Conservation (phyloP, 2,329 filamentous ascomycete species). For the Alternaria dauci region DNA sequence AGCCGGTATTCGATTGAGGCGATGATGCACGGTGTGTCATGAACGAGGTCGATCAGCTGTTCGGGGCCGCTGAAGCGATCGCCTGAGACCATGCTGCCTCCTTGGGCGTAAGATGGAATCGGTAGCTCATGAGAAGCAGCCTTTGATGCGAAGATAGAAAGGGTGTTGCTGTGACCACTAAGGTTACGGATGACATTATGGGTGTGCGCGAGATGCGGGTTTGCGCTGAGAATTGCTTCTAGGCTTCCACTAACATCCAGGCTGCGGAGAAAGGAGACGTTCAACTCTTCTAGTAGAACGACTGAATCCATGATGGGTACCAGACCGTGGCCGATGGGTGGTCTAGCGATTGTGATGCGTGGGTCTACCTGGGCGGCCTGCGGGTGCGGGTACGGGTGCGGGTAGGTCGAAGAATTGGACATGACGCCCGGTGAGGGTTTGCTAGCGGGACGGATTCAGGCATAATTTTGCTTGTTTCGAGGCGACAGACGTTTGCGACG, state of each 20-base stretch:
- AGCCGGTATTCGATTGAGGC: slow-evolving; percentile 28
- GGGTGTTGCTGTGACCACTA: slow-evolving; percentile 67
- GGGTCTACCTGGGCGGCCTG: slow-evolving; percentile 20
- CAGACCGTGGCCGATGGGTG: slow-evolving; percentile 10
- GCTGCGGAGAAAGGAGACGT: slow-evolving; percentile 19
- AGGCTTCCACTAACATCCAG: slow-evolving; percentile 2
- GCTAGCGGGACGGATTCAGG: not conserved
- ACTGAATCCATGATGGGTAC: slow-evolving; percentile 17
- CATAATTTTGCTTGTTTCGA: not conserved
- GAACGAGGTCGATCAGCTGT: slow-evolving; percentile 20
- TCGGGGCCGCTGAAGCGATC: slow-evolving; percentile 25
- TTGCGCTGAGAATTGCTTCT: slow-evolving; percentile 64
- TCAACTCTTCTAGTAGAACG: slow-evolving; percentile 17
- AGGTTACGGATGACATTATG: slow-evolving; percentile 43
- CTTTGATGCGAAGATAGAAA: slow-evolving; percentile 61
- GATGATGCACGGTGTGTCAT: slow-evolving; percentile 22
- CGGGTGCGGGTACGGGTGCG: slow-evolving; percentile 14
- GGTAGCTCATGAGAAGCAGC: slow-evolving; percentile 67
- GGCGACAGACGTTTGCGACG: not conserved
- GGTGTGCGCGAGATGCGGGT: slow-evolving; percentile 61
- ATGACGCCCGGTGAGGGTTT: not conserved
- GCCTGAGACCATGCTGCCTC: slow-evolving; percentile 25
- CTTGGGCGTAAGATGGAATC: slow-evolving; percentile 74
- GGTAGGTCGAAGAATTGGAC: not conserved
- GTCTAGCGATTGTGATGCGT: slow-evolving; percentile 16